Conservation (phyloP, 768 basidiomycete species). For the Leccinum olivaceopallidum region DNA sequence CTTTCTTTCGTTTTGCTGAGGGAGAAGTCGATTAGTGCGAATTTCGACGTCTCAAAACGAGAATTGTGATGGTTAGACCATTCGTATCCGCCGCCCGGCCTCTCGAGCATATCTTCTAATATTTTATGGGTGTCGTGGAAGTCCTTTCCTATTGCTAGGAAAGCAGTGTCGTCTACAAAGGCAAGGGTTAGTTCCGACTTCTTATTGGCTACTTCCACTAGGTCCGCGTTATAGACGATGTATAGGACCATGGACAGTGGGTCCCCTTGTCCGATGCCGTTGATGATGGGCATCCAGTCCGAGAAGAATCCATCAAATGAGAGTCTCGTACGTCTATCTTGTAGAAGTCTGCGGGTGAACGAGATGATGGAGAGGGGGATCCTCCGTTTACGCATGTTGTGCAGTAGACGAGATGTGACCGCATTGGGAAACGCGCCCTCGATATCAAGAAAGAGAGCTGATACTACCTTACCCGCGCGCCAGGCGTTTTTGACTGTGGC, state of each 20-base stretch:
- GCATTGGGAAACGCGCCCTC: conserved; percentile 8
- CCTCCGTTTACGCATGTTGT: conserved; percentile 1
- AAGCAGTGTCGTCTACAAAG: conserved; percentile 33
- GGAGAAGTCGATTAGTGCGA: conserved; percentile 19
- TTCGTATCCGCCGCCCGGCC: conserved; percentile 7
- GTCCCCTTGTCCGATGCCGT: conserved; percentile 30
- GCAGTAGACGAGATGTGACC: background rate
- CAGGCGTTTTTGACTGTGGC: background rate
- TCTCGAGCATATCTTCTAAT: conserved; percentile 29
- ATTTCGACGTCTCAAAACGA: conserved; percentile 16
- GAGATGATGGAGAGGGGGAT: conserved; percentile 5
- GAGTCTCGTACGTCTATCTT: conserved; percentile 4
- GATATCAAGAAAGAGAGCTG: conserved; percentile 4
- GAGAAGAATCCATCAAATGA: conserved; percentile 26
- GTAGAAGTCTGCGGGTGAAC: conserved; percentile 12
- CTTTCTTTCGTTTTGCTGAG: background rate
- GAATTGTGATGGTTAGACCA: conserved; percentile 18
- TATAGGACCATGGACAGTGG: conserved; percentile 22
- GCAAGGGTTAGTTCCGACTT: conserved; percentile 22
- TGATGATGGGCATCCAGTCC: conserved; percentile 11
- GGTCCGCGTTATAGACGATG: conserved; percentile 33
- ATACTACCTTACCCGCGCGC: background rate
- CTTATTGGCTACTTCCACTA: conserved; percentile 3
- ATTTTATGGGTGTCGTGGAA: conserved; percentile 25
- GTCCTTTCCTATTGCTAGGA: conserved; percentile 25